Conservation (phyloP, 768 basidiomycete species). For the Steccherinum ochraceum region DNA sequence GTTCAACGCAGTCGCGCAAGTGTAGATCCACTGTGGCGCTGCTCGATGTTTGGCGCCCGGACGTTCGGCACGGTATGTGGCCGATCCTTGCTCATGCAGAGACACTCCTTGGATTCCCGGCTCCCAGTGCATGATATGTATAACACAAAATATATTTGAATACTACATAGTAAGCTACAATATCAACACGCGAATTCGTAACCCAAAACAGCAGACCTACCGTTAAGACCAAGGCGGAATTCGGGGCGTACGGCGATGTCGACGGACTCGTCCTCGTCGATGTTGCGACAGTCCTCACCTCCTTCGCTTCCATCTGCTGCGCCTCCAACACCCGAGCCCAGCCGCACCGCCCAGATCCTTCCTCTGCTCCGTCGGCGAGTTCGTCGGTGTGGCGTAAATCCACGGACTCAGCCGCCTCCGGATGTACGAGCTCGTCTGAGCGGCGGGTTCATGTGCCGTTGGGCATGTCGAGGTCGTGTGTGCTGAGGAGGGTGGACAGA, state of each 20-base stretch:
- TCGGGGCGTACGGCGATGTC: slow-evolving; percentile 2
- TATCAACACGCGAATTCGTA: too few species aligned
- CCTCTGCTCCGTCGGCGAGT: not conserved
- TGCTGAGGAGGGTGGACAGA: not conserved
- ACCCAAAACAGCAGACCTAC: too few species aligned
- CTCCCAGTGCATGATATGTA: too few species aligned
- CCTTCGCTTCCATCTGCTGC: not conserved
- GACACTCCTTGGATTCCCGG: too few species aligned
- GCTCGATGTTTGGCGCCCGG: too few species aligned
- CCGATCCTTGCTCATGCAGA: too few species aligned
- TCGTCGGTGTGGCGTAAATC: slow-evolving; percentile 45
- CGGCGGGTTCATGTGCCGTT: slow-evolving; percentile 6
- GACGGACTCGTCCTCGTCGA: slow-evolving; percentile 12
- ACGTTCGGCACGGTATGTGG: too few species aligned
- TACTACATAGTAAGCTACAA: too few species aligned
- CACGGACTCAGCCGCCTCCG: slow-evolving; percentile 32
- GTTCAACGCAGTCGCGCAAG: too few species aligned
- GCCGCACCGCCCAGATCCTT: not conserved
- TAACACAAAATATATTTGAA: too few species aligned
- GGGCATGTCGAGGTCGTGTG: not conserved
- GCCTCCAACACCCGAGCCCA: not conserved
- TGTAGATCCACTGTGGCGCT: too few species aligned
- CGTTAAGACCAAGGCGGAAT: too few species aligned
- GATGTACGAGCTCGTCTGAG: slow-evolving; percentile 14
- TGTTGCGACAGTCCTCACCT: slow-evolving; percentile 12